Evolutionary conservation across 805 yeast species (phyloP).

Genomic region (Blastobotrys mokoenaii): DNA sequence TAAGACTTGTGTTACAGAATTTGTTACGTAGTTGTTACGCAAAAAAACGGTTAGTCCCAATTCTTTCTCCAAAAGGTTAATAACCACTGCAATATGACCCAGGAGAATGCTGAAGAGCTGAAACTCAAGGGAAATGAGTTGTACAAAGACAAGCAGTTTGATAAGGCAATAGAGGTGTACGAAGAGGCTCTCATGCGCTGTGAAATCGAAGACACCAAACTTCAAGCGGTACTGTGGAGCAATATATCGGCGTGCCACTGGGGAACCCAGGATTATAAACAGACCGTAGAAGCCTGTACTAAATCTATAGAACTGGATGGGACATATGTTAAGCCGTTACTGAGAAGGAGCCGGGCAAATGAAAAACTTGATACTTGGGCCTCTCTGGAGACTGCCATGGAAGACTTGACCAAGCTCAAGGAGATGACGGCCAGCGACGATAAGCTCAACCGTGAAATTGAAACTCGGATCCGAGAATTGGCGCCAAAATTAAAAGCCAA

Average conservation of each 20-base stretch:
- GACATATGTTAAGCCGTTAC: slow-evolving; percentile 58
- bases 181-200: slow-evolving; percentile 13
- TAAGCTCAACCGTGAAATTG: not conserved
- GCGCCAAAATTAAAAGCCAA: slow-evolving; percentile 18
- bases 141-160: slow-evolving; percentile 1
- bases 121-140: slow-evolving; percentile 3
- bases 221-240: slow-evolving; percentile 16
- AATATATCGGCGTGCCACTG: slow-evolving; percentile 23
- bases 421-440: slow-evolving; percentile 2
- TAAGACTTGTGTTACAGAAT: too few relatives aligned
- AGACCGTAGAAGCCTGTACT: slow-evolving; percentile 57
- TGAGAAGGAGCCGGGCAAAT: slow-evolving; percentile 66
- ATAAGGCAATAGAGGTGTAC: slow-evolving; percentile 8
- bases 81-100: not conserved
- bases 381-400: slow-evolving; percentile 21
- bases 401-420: slow-evolving; percentile 17
- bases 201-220: slow-evolving; percentile 10
- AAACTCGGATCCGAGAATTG: slow-evolving; percentile 7
- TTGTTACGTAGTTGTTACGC: too few relatives aligned
- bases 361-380: slow-evolving; percentile 26
- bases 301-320: slow-evolving; percentile 53
- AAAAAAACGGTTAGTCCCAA: too few relatives aligned
- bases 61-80: not conserved
- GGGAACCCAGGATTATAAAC: slow-evolving; percentile 17
- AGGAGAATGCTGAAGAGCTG: slow-evolving; percentile 2